Conservation (phyloP, 371 early-diverging fungal species). For the Thermomucor indicae-seudaticae region DNA sequence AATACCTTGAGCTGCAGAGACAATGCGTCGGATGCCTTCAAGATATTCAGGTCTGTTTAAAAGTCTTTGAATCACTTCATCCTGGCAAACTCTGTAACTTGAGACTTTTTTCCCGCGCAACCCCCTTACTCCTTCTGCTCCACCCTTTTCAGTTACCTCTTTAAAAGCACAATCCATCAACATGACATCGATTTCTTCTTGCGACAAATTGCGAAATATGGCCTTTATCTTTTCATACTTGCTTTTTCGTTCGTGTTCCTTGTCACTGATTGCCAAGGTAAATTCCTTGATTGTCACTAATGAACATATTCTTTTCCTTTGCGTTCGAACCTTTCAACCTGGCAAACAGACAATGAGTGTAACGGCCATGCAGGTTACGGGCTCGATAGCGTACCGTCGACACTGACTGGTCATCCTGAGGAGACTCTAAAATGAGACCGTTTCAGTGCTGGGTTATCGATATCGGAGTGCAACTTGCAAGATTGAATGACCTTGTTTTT, state of each 20-base stretch:
- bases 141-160: slow-evolving; percentile 43
- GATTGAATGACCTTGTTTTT: neutral
- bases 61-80: slow-evolving; percentile 67
- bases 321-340: too few species aligned
- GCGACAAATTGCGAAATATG: slow-evolving; percentile 65
- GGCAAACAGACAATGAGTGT: too few species aligned
- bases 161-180: slow-evolving; percentile 71
- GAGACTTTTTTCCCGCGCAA: neutral
- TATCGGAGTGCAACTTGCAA: too few species aligned
- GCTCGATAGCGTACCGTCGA: too few species aligned
- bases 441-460: too few species aligned
- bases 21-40: slow-evolving; percentile 56
- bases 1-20: slow-evolving; percentile 21
- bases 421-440: too few species aligned
- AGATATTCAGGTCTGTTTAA: slow-evolving; percentile 68
- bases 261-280: neutral
- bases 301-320: too few species aligned
- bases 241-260: slow-evolving; percentile 4
- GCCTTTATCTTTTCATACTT: slow-evolving; percentile 49
- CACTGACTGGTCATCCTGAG: too few species aligned
- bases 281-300: too few species aligned
- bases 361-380: too few species aligned
- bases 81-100: slow-evolving; percentile 20
- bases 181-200: slow-evolving; percentile 77
- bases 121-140: neutral